A percentile compares a stretch with the other conserved stretches of the same genome.
phyloP scores from a whole-genome alignment of 805 yeast species.

The Wickerhamomyces strasburgensis region DNA sequence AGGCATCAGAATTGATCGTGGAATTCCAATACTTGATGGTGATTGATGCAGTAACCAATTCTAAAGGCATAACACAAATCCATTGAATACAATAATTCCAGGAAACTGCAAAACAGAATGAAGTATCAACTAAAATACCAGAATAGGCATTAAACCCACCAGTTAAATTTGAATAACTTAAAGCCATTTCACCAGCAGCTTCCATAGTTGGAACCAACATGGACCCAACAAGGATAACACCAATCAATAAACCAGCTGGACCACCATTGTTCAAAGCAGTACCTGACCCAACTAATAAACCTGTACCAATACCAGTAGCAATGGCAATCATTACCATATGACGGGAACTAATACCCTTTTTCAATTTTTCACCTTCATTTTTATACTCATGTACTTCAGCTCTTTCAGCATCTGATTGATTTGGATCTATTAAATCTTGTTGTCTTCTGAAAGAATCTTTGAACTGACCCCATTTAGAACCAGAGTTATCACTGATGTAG shows the following conservation, averaged over 20 bases:
- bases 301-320: conserved; percentile 78
- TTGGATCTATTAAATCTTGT: conserved; percentile 34
- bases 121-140: conserved; percentile 48
- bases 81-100: conserved; percentile 64
- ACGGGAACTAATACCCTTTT: conserved; percentile 10
- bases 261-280: conserved; percentile 41
- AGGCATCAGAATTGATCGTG: conserved; percentile 50
- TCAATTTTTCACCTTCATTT: conserved; percentile 29
- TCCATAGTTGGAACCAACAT: conserved; percentile 56
- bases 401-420: conserved; percentile 37
- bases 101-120: conserved; percentile 54
- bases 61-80: conserved; percentile 57
- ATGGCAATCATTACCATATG: conserved; percentile 52
- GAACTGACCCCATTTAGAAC: conserved; percentile 23
- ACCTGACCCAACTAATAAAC: conserved; percentile 56
- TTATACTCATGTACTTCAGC: conserved; percentile 20
- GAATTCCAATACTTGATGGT: conserved; percentile 57
- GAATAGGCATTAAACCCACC: conserved; percentile 65
- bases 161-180: conserved; percentile 48
- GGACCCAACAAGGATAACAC: conserved; percentile 51
- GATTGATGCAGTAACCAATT: conserved; percentile 59
- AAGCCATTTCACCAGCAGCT: conserved; percentile 66
- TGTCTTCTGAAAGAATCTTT: conserved; percentile 26
- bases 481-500: conserved; percentile 1
- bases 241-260: conserved; percentile 47